Percentiles rank a stretch among this genome's conserved stretches.
Conservation (phyloP, 495 filamentous ascomycete species). For the Aspergillus carlsbadensis region DNA sequence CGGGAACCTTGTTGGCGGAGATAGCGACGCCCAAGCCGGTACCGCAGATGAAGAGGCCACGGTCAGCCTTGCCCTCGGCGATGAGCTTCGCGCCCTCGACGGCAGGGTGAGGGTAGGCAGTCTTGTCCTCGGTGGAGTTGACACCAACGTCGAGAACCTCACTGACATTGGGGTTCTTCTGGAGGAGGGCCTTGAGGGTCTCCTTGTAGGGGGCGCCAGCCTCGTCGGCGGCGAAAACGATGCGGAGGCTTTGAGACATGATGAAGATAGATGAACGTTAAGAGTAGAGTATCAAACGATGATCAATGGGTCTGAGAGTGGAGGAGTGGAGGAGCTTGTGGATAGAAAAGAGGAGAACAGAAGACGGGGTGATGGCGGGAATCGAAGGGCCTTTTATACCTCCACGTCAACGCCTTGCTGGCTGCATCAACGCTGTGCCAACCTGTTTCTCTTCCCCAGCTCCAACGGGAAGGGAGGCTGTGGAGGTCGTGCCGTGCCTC, state of each 20-base stretch:
- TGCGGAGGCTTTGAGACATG: conserved; percentile 50
- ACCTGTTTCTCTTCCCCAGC: background rate
- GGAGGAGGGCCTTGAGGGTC: conserved; percentile 71
- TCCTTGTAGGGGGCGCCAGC: conserved; percentile 79
- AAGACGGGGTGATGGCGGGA: background rate
- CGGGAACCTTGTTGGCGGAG: conserved; percentile 81
- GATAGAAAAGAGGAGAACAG: background rate
- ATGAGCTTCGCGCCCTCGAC: conserved; percentile 69
- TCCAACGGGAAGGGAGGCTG: background rate
- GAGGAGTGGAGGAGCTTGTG: background rate
- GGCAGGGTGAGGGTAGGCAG: conserved; percentile 79
- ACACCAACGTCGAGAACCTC: conserved; percentile 71
- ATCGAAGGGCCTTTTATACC: conserved; percentile 1
- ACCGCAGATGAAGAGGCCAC: conserved; percentile 82
- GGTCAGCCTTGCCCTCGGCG: conserved; percentile 65
- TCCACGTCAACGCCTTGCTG: background rate
- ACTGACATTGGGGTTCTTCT: conserved; percentile 63
- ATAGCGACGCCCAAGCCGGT: conserved; percentile 87
- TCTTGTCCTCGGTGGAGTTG: conserved; percentile 66
- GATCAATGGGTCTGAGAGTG: background rate
- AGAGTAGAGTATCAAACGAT: conserved; percentile 1
- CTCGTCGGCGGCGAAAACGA: conserved; percentile 66
- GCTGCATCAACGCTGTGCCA: background rate
- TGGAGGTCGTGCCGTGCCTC: conserved; percentile 9
- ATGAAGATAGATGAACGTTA: conserved; percentile 1